Percentiles rank a stretch among this genome's conserved stretches.
phyloP scores from a whole-genome alignment of 2,329 filamentous ascomycete genomes.

The Aureobasidium uvarum region DNA sequence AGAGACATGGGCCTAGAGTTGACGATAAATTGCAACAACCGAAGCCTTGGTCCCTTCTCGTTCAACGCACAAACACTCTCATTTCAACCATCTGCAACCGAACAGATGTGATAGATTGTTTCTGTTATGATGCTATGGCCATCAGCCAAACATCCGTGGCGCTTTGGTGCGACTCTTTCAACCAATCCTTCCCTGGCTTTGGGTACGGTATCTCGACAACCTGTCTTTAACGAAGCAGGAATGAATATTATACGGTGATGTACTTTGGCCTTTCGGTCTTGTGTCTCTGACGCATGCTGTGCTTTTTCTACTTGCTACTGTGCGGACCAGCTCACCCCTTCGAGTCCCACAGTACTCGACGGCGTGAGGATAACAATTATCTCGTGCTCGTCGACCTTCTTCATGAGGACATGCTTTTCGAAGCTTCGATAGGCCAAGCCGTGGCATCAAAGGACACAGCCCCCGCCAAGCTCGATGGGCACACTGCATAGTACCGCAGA shows the following conservation, averaged over 20 bases:
- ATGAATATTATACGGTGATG: not conserved
- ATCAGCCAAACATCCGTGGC: slow-evolving; percentile 17
- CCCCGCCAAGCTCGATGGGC: slow-evolving; percentile 13
- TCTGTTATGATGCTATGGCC: slow-evolving; percentile 17
- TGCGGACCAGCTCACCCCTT: not conserved
- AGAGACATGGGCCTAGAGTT: slow-evolving; percentile 2
- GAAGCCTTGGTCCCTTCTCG: slow-evolving; percentile 12
- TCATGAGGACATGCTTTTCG: slow-evolving; percentile 3
- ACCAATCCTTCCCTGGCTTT: not conserved
- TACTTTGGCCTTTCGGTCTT: not conserved
- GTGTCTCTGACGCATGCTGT: not conserved
- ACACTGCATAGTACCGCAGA: slow-evolving; percentile 2
- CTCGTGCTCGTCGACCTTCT: slow-evolving; percentile 14
- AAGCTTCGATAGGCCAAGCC: slow-evolving; percentile 17
- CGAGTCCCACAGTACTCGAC: not conserved
- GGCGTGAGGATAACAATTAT: not conserved
- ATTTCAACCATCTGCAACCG: slow-evolving; percentile 20
- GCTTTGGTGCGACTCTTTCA: slow-evolving; percentile 7
- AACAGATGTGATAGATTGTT: slow-evolving; percentile 14
- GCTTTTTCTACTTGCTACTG: not conserved
- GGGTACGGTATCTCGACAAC: not conserved
- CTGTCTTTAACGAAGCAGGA: not conserved
- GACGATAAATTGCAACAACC: slow-evolving; percentile 22
- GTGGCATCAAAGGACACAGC: slow-evolving; percentile 16
- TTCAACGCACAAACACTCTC: slow-evolving; percentile 24